Conservation (phyloP, 345 rosid genomes). For the Cardamine occulta region DNA sequence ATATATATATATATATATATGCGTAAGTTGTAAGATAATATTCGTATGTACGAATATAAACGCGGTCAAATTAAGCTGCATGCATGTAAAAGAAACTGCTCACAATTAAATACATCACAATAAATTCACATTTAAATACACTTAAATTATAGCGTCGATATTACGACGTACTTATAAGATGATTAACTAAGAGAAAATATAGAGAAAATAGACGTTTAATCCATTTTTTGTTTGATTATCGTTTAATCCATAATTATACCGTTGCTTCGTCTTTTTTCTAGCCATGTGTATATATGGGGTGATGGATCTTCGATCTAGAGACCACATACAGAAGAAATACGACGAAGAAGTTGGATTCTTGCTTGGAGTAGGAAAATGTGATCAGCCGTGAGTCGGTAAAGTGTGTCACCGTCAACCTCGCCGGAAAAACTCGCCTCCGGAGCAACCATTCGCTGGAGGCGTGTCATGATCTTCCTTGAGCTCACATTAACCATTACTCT, state of each 20-base stretch:
- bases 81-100: slow-evolving; percentile 23
- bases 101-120: slow-evolving; percentile 15
- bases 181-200: background rate
- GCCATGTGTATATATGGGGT: slow-evolving; percentile 19
- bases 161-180: slow-evolving; percentile 11
- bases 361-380: slow-evolving; percentile 44
- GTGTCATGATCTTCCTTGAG: slow-evolving; percentile 42
- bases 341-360: slow-evolving; percentile 45
- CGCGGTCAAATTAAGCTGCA: slow-evolving; percentile 19
- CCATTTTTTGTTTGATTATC: no score
- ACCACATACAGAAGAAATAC: slow-evolving; percentile 42
- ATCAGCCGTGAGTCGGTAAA: slow-evolving; percentile 42
- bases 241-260: slow-evolving; percentile 16
- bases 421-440: slow-evolving; percentile 30
- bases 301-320: slow-evolving; percentile 28
- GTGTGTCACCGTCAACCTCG: slow-evolving; percentile 35
- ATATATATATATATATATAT: background rate
- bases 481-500: slow-evolving; percentile 34
- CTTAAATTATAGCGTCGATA: slow-evolving; percentile 2
- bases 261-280: slow-evolving; percentile 4
- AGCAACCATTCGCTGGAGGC: slow-evolving; percentile 46
- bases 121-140: slow-evolving; percentile 16
- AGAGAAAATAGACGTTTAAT: slow-evolving; percentile 12
- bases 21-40: background rate
- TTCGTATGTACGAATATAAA: slow-evolving; percentile 2